Evolutionary conservation across 75 land plant species (phyloP), one percentile per base, ranked within the genome.

Genomic region (Picea sitchensis): DNA sequence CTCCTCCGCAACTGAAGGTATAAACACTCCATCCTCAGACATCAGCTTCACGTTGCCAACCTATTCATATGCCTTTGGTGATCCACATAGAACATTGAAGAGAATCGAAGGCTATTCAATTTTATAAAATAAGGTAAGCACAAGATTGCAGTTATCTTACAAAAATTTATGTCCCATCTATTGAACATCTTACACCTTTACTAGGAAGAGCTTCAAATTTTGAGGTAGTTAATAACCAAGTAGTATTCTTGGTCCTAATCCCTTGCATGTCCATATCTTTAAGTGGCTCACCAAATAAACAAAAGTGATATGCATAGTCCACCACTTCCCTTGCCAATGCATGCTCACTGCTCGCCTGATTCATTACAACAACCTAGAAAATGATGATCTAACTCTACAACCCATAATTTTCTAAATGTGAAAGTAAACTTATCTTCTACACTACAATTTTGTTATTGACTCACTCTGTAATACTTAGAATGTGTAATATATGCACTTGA

Each of bases 291-390:
- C 58, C 63, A 78, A 63, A 79, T 83, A 80, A 61, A 68, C 51
- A 64, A 92, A 85, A 69, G 59, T 81, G 41, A 88, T 89, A 14
- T 18, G 91, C 88, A 86, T 92, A 87, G 78, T 94, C 84, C 62
- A 86, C 87, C 38, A 94, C 87, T 73, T 94, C 94, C 83, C 89
- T 94, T 74, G 92, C 97, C 65, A 94, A 62, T 20, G 97, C 94
- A 67, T 94, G 97, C 87, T 90, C 92, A 75, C 97, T 94, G 67
- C 92, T 92, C 44, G 80, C 88, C 97, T 94, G 78, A 61, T 58
- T 26, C 65, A 81, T 26, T 31, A 3, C 78, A 77, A 57, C n/a
- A 58, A 56, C 32, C n/a, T 47, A 68, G 18, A 18, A 68, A 68
- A 60, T 32, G n/a, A 36, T 15, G 38, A 68, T 18, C 2, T 17